A percentile compares a stretch with the other conserved stretches of the same genome.
phyloP scores from a whole-genome alignment of 176 grass and related monocot species.

The Secale cereale region DNA sequence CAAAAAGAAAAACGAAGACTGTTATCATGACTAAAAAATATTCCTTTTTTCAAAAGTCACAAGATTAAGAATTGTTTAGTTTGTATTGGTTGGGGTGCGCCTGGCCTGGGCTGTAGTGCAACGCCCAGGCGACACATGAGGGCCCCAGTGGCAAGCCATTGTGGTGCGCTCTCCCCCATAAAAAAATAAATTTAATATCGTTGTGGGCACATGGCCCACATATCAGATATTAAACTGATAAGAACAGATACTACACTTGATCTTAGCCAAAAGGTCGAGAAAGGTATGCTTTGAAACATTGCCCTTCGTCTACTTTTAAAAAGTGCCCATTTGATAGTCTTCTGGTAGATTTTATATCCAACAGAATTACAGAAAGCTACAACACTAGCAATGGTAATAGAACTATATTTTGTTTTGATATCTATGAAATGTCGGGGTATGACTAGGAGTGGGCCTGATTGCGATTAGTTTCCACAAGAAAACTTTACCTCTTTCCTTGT shows the following conservation, averaged over 20 bases:
- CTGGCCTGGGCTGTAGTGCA: no score
- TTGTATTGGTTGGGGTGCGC: background rate
- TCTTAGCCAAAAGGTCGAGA: conserved; percentile 84
- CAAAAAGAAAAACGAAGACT: no score
- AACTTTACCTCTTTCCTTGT: conserved; percentile 68
- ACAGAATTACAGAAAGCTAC: no score
- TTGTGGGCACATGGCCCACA: no score
- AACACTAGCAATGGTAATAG: background rate
- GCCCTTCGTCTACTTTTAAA: no score
- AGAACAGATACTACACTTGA: conserved; percentile 85
- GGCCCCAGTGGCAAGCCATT: no score
- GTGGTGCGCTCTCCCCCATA: no score
- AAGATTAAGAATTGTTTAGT: no score
- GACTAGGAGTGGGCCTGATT: background rate
- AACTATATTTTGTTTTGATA: background rate
- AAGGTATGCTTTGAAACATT: conserved; percentile 28
- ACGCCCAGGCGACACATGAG: no score
- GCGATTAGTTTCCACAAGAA: background rate
- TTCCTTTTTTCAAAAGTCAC: no score
- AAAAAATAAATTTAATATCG: no score
- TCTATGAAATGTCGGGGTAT: background rate
- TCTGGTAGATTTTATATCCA: background rate
- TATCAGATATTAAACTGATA: conserved; percentile 86
- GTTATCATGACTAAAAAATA: no score
- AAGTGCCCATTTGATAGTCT: background rate